Percentiles rank a stretch among this genome's conserved stretches.
Conservation (phyloP, 352 stramenopile species). For the Thraustotheca clavata region DNA sequence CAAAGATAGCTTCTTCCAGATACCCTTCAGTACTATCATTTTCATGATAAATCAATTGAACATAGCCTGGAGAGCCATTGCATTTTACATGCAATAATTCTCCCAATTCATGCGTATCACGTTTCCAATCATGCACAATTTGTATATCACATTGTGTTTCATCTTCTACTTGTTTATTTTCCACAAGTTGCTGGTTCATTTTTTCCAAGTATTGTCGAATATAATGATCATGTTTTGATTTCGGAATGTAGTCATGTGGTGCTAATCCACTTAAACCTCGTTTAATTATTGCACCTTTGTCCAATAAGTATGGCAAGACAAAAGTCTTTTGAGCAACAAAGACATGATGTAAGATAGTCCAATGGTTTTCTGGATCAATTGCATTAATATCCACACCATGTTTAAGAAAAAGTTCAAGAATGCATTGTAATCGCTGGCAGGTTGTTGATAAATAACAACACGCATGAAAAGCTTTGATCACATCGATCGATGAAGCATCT, state of each 20-base stretch:
- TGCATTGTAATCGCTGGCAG: slow-evolving; percentile 19
- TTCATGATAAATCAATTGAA: slow-evolving; percentile 20
- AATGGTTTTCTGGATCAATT: slow-evolving; percentile 5
- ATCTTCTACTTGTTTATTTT: background rate
- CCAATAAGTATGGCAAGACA: slow-evolving; percentile 12
- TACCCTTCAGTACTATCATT: slow-evolving; percentile 5
- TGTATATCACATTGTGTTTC: background rate
- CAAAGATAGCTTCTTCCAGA: slow-evolving; percentile 17
- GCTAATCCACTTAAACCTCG: slow-evolving; percentile 13
- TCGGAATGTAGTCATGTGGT: slow-evolving; percentile 12
- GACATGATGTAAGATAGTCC: slow-evolving; percentile 17
- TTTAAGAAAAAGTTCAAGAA: slow-evolving; percentile 21
- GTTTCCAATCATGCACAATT: slow-evolving; percentile 20
- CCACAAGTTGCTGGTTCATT: background rate
- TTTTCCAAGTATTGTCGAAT: slow-evolving; percentile 1
- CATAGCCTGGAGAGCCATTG: slow-evolving; percentile 8
- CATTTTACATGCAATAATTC: slow-evolving; percentile 20
- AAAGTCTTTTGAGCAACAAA: slow-evolving; percentile 20
- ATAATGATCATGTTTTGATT: slow-evolving; percentile 19
- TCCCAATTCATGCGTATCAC: slow-evolving; percentile 17
- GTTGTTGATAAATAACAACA: slow-evolving; percentile 19
- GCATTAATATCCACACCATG: slow-evolving; percentile 19
- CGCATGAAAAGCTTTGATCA: slow-evolving; percentile 21
- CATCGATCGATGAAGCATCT: background rate
- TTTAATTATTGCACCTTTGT: background rate